A percentile compares a stretch with the other conserved stretches of the same genome.
phyloP scores from a whole-genome alignment of 1,139 yeast species.

The Sugiyamaella grinbergsii region DNA sequence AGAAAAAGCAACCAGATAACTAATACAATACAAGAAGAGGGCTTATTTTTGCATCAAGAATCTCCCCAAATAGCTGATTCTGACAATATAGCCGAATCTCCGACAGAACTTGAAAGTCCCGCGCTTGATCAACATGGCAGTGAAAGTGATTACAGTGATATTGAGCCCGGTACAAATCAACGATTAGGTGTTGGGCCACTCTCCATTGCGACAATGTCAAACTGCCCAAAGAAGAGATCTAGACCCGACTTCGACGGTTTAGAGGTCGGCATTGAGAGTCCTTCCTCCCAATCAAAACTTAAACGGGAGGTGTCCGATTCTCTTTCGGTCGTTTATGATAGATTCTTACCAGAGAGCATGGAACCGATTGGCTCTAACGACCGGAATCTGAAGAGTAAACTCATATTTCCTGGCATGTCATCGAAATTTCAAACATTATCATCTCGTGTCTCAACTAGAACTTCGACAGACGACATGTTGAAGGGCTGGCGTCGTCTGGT shows the following conservation, averaged over 20 bases:
- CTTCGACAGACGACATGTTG: slow-evolving; percentile 5
- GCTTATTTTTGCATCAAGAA: too few relatives aligned
- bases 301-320: neutral
- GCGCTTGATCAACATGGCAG: too few relatives aligned
- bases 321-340: neutral
- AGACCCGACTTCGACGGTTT: neutral
- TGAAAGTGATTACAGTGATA: neutral
- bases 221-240: neutral
- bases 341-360: neutral
- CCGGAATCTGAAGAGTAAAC: neutral
- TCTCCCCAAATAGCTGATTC: too few relatives aligned
- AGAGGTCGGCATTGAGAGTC: neutral
- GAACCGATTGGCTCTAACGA: too few relatives aligned
- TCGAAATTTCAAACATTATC: slow-evolving; percentile 9
- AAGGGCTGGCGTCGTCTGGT: slow-evolving; percentile 6
- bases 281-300: neutral
- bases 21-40: too few relatives aligned
- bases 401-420: neutral
- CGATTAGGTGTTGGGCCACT: neutral
- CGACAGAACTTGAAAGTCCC: too few relatives aligned
- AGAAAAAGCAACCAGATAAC: too few relatives aligned
- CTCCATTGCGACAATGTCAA: neutral
- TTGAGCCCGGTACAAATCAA: neutral
- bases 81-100: too few relatives aligned
- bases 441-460: neutral